Evolutionary conservation across 495 filamentous ascomycete genomes (phyloP).

Genomic region (Penicillium soppii): DNA sequence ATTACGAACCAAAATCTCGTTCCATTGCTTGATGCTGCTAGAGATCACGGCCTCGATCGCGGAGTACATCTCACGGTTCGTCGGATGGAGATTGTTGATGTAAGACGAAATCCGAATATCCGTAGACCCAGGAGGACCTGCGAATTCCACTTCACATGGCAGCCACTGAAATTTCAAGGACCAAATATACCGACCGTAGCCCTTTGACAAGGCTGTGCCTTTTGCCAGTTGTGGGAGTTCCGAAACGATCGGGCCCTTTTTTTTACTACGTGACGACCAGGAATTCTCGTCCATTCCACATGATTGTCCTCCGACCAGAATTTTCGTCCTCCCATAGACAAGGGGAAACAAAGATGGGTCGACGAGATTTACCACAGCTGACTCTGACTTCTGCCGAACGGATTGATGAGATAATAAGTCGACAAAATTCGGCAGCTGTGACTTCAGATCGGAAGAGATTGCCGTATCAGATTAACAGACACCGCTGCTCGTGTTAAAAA

Average conservation of each 20-base stretch:
- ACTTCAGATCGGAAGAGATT: neutral
- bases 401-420: neutral
- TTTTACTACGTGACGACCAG: conserved; percentile 1
- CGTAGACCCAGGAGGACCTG: conserved; percentile 17
- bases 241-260: neutral
- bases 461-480: conserved; percentile 12
- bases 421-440: neutral
- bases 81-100: conserved; percentile 64
- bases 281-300: neutral
- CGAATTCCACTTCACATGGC: conserved; percentile 53
- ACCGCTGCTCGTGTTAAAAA: conserved; percentile 8
- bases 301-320: neutral
- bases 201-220: neutral
- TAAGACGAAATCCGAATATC: conserved; percentile 34
- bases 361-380: neutral
- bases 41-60: conserved; percentile 14
- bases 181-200: neutral
- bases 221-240: neutral
- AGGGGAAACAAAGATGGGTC: neutral
- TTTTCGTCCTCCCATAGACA: neutral
- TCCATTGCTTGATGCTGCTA: conserved; percentile 9
- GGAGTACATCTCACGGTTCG: conserved; percentile 8
- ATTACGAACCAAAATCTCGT: conserved; percentile 11
- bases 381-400: neutral
- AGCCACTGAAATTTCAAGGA: conserved; percentile 56